Conservation (phyloP, 2,329 filamentous ascomycete species). For the Aspergillus pseudotamarii region DNA sequence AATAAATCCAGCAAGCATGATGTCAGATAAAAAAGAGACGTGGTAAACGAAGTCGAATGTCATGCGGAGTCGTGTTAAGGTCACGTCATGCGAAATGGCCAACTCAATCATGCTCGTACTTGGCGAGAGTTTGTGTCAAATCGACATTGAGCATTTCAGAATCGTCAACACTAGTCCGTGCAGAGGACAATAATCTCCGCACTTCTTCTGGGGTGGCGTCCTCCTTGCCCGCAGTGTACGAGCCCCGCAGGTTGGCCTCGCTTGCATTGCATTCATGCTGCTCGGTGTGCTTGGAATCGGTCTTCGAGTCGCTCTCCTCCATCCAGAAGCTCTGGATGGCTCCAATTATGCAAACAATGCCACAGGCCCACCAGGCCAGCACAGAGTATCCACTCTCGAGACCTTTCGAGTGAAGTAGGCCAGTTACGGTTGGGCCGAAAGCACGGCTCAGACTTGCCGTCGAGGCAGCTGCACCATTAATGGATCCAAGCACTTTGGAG, state of each 20-base stretch:
- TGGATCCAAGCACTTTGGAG: slow-evolving; percentile 79
- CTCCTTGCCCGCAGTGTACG: slow-evolving; percentile 26
- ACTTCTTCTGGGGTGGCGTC: slow-evolving; percentile 35
- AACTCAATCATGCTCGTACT: slow-evolving; percentile 14
- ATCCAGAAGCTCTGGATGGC: slow-evolving; percentile 76
- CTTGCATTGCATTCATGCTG: slow-evolving; percentile 32
- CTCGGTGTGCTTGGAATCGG: slow-evolving; percentile 40
- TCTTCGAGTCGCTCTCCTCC: slow-evolving; percentile 60
- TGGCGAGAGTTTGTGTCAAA: slow-evolving; percentile 19
- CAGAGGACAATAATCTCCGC: slow-evolving; percentile 37
- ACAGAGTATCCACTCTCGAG: slow-evolving; percentile 80
- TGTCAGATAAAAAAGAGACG: slow-evolving; percentile 18
- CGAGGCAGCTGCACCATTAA: slow-evolving; percentile 91
- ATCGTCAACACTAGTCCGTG: slow-evolving; percentile 40
- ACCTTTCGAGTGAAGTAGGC: slow-evolving; percentile 79
- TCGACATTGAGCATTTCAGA: slow-evolving; percentile 32
- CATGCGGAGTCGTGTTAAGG: slow-evolving; percentile 1
- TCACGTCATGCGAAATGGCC: slow-evolving; percentile 8
- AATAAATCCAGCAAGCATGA: slow-evolving; percentile 4
- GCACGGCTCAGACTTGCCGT: slow-evolving; percentile 87
- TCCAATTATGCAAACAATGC: slow-evolving; percentile 72
- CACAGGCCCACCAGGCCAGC: slow-evolving; percentile 91
- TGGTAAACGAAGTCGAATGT: slow-evolving; percentile 4
- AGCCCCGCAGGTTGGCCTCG: slow-evolving; percentile 26
- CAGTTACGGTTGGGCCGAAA: slow-evolving; percentile 85